A percentile compares a stretch with the other conserved stretches of the same genome.
Evolutionary conservation across 2,329 filamentous ascomycete species (phyloP).

Genomic region (Orbilia blumenaviensis): DNA sequence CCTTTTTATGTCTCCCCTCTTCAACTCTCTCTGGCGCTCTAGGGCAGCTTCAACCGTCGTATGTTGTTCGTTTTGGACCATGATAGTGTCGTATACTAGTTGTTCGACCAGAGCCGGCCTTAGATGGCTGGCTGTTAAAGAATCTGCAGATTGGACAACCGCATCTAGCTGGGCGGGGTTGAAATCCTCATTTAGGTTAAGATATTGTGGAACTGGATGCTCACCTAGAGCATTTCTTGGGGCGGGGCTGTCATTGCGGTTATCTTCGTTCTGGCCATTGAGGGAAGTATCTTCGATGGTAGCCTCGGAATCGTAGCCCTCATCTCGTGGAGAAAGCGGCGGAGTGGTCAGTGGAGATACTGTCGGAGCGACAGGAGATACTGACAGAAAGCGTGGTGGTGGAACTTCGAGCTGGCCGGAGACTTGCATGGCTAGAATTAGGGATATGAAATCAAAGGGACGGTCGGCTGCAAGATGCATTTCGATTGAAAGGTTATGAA

Average conservation of each 20-base stretch:
- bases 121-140: background rate
- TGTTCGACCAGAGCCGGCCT: background rate
- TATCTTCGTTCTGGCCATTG: background rate
- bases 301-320: background rate
- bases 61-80: background rate
- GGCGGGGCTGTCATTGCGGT: background rate
- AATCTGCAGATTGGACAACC: background rate
- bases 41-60: background rate
- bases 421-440: background rate
- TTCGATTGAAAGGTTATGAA: background rate
- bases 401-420: background rate
- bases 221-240: background rate
- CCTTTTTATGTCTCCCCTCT: background rate
- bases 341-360: background rate
- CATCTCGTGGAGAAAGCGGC: background rate
- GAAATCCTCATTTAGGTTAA: background rate
- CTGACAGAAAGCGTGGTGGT: background rate
- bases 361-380: background rate
- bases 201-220: background rate
- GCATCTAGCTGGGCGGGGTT: background rate
- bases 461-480: background rate
- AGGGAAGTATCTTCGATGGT: background rate
- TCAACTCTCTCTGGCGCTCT: background rate
- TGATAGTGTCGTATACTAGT: background rate
- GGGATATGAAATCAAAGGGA: background rate